phyloP scores from a whole-genome alignment of 179 eudicot species.

The Spergularia azorica region DNA sequence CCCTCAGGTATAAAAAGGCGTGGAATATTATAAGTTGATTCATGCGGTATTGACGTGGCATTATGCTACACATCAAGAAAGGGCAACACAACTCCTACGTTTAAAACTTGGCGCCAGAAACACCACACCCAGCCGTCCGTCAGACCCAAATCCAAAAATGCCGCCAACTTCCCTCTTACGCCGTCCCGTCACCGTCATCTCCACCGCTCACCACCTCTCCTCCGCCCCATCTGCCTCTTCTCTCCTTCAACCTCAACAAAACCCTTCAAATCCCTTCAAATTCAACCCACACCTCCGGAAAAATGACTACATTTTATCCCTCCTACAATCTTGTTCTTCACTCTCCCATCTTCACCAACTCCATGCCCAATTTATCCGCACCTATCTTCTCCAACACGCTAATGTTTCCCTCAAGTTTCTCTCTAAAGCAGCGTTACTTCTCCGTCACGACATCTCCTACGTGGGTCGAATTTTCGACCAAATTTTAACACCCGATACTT shows the following conservation, averaged over 20 bases:
- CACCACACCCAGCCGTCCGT: not conserved
- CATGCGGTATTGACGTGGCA: too few relatives aligned
- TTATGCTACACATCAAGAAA: too few relatives aligned
- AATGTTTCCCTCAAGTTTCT: slow-evolving; percentile 43
- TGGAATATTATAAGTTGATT: too few relatives aligned
- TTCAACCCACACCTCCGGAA: not conserved
- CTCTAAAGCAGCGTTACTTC: slow-evolving; percentile 5
- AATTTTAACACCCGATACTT: slow-evolving; percentile 39
- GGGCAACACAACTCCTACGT: not conserved
- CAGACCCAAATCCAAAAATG: slow-evolving; percentile 11
- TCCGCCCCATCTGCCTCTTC: slow-evolving; percentile 2
- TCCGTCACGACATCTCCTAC: slow-evolving; percentile 32
- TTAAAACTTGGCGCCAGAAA: slow-evolving; percentile 13
- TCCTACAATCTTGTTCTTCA: slow-evolving; percentile 47
- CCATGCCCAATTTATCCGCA: slow-evolving; percentile 55
- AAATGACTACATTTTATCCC: slow-evolving; percentile 25
- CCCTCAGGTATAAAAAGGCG: too few relatives aligned
- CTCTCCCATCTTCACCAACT: slow-evolving; percentile 52
- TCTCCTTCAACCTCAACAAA: slow-evolving; percentile 1
- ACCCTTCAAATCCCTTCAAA: not conserved
- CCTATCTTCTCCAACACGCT: slow-evolving; percentile 36
- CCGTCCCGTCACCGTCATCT: slow-evolving; percentile 16
- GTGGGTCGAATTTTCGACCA: slow-evolving; percentile 41
- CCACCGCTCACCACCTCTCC: slow-evolving; percentile 12
- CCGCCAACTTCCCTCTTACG: slow-evolving; percentile 12